Evolutionary conservation across 164 flowering plant species (phyloP).

Genomic region (Paratinospora sagittata): DNA sequence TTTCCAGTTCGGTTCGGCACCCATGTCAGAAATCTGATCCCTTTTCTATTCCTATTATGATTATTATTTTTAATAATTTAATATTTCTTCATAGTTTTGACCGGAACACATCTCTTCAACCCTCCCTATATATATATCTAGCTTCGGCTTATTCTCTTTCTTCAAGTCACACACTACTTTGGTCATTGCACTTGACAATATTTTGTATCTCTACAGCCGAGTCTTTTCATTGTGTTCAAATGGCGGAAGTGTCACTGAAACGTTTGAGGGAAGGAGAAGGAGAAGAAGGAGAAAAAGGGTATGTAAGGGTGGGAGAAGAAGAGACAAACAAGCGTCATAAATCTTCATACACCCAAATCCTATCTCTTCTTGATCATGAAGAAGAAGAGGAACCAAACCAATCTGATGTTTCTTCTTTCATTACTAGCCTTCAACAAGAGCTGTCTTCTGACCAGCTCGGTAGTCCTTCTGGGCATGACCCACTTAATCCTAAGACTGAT

Average conservation of each 20-base stretch:
- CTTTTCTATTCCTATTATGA: no score
- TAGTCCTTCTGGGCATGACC: no score
- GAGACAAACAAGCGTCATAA: constrained; percentile 31
- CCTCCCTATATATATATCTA: background rate
- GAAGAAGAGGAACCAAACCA: constrained; percentile 37
- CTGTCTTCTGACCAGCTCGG: no score
- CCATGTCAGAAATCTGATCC: no score
- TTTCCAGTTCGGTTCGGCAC: no score
- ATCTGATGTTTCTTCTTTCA: constrained; percentile 34
- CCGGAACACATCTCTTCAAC: background rate
- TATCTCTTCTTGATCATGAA: constrained; percentile 38
- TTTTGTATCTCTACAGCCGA: constrained; percentile 4
- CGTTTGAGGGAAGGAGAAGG: constrained; percentile 31
- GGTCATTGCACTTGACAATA: background rate
- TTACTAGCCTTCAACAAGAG: constrained; percentile 40
- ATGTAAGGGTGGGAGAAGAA: constrained; percentile 21
- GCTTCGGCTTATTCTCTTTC: background rate
- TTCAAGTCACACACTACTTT: background rate
- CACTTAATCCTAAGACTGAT: no score
- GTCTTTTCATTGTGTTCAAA: constrained; percentile 2
- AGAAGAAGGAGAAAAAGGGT: constrained; percentile 6
- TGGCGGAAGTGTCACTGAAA: constrained; percentile 36
- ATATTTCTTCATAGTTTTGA: background rate
- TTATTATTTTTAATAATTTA: no score
- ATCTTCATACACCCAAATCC: constrained; percentile 35